Conservation (phyloP, 805 yeast species). For the Candida vartiovaarae region DNA sequence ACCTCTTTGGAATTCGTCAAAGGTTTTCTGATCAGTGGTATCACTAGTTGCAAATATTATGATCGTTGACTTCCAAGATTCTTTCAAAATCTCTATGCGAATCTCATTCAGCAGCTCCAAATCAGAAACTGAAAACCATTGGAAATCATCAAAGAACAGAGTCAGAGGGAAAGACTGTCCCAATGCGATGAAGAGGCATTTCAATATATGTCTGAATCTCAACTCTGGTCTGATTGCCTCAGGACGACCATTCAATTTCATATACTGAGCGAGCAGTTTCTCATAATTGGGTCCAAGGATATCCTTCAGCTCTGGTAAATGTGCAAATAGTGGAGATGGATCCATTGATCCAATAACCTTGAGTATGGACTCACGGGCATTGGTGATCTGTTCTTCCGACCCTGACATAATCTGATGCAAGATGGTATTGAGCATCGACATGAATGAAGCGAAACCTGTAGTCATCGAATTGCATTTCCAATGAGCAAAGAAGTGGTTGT, state of each 20-base stretch:
- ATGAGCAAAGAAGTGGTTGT: slow-evolving; percentile 23
- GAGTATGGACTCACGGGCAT: slow-evolving; percentile 35
- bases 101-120: slow-evolving; percentile 23
- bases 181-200: slow-evolving; percentile 34
- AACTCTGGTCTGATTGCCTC: slow-evolving; percentile 30
- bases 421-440: slow-evolving; percentile 32
- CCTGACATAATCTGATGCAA: slow-evolving; percentile 36
- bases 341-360: slow-evolving; percentile 32
- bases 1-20: slow-evolving; percentile 12
- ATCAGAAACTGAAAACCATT: slow-evolving; percentile 32
- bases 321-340: slow-evolving; percentile 31
- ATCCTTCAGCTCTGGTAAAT: slow-evolving; percentile 38
- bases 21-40: slow-evolving; percentile 2
- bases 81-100: slow-evolving; percentile 20
- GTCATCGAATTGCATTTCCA: slow-evolving; percentile 26
- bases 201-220: slow-evolving; percentile 35
- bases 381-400: slow-evolving; percentile 27
- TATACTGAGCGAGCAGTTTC: slow-evolving; percentile 18
- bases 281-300: slow-evolving; percentile 37
- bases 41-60: slow-evolving; percentile 23
- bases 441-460: slow-evolving; percentile 30
- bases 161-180: slow-evolving; percentile 35
- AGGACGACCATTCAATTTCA: slow-evolving; percentile 5
- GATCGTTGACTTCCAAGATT: slow-evolving; percentile 20
- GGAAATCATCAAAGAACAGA: slow-evolving; percentile 38